Percentiles rank a stretch among this genome's conserved stretches.
Evolutionary conservation across 2,329 filamentous ascomycete genomes (phyloP).

Genomic region (Fusarium torulosum): DNA sequence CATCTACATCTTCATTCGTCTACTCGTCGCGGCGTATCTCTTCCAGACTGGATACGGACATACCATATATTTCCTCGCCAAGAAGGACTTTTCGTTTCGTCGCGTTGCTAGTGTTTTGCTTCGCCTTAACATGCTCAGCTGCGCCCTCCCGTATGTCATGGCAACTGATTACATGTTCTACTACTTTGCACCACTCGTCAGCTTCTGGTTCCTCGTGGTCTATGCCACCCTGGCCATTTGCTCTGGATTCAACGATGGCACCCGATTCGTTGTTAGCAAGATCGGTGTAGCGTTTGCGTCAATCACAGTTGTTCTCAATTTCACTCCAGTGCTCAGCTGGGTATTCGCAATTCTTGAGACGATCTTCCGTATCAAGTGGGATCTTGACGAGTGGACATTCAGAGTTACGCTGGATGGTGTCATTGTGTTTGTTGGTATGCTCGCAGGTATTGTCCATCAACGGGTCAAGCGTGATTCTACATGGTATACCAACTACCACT

Average conservation of each 20-base stretch:
- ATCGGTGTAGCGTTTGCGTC: constrained; percentile 58
- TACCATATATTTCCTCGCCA: constrained; percentile 68
- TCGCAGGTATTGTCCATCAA: constrained; percentile 52
- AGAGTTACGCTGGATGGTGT: constrained; percentile 66
- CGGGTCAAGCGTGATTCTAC: constrained; percentile 32
- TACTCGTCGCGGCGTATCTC: constrained; percentile 69
- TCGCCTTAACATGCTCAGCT: constrained; percentile 68
- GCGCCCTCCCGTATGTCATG: constrained; percentile 67
- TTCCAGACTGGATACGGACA: constrained; percentile 74
- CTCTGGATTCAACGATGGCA: constrained; percentile 57
- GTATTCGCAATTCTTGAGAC: constrained; percentile 50
- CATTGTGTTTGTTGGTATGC: constrained; percentile 68
- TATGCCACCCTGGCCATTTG: constrained; percentile 63
- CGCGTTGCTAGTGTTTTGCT: constrained; percentile 66
- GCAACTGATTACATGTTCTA: constrained; percentile 64
- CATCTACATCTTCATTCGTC: constrained; percentile 66
- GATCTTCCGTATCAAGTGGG: constrained; percentile 63
- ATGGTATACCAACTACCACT: constrained; percentile 40
- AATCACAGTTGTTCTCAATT: constrained; percentile 48
- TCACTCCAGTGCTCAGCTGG: constrained; percentile 39
- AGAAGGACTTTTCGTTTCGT: constrained; percentile 67
- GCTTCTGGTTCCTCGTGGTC: constrained; percentile 72
- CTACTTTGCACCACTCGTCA: constrained; percentile 69
- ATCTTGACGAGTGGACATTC: constrained; percentile 63
- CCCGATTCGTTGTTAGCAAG: constrained; percentile 60